A percentile compares a stretch with the other conserved stretches of the same genome.
These are phyloP conservation scores for Flaveria linearis DNA, from an alignment of 129 eudicot genomes.

Conservation along the genomic window DNA sequence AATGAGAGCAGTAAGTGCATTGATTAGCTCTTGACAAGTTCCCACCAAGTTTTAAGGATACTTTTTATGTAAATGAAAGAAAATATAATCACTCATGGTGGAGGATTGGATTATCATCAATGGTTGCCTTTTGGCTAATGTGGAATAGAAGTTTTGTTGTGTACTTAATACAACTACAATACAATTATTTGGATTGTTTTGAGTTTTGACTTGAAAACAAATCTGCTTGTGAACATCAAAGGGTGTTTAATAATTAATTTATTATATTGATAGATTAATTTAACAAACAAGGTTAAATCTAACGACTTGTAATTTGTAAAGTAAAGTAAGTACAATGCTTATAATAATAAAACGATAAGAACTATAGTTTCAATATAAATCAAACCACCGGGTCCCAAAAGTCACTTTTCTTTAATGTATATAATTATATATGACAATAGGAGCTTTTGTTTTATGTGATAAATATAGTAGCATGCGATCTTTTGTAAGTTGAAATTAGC, in stretches of 20 bases:
- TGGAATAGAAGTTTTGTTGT: neutral
- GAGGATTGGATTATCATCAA: neutral
- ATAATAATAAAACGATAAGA: neutral
- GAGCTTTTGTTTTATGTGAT: neutral
- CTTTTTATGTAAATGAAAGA: neutral
- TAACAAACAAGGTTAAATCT: neutral
- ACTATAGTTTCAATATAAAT: neutral
- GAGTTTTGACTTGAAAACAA: neutral
- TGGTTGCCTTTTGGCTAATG: neutral
- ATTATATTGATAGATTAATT: neutral
- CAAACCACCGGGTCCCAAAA: neutral
- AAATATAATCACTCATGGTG: neutral
- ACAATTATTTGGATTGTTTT: neutral
- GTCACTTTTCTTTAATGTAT: neutral
- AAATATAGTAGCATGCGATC: constrained; percentile 1
- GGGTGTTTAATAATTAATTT: neutral
- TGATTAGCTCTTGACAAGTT: too few species aligned
- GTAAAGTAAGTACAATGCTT: neutral
- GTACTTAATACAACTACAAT: neutral
- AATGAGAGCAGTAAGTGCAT: too few species aligned
- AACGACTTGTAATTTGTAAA: neutral
- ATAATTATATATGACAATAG: neutral
- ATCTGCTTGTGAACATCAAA: neutral
- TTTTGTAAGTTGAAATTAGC: constrained; percentile 22
- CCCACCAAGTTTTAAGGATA: too few species aligned